Evolutionary conservation across 257 asterid species (phyloP).

Genomic region (Penstemon newberryi): DNA sequence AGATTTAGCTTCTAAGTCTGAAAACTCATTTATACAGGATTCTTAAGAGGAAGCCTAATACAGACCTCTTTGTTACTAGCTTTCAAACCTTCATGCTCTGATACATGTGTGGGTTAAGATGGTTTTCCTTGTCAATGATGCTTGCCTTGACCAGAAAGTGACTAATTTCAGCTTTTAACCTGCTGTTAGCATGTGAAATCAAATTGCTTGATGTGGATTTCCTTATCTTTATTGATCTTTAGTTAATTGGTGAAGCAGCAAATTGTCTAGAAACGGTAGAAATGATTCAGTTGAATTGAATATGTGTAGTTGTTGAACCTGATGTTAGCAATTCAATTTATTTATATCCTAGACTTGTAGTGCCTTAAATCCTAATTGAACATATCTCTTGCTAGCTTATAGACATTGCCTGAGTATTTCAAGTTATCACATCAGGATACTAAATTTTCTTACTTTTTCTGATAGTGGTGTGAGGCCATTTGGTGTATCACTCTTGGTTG

Average conservation of each 20-base stretch:
- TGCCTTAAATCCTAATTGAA: background rate
- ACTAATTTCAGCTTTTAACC: background rate
- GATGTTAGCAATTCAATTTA: slow-evolving; percentile 1
- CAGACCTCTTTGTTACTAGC: background rate
- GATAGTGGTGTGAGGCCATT: slow-evolving; percentile 95
- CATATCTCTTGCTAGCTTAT: slow-evolving; percentile 8
- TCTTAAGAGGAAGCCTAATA: background rate
- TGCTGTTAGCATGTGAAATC: background rate
- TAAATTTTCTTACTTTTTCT: slow-evolving; percentile 23
- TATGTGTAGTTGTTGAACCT: background rate
- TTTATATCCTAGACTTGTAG: background rate
- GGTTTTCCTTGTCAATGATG: slow-evolving; percentile 12
- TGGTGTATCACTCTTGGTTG: slow-evolving; percentile 94
- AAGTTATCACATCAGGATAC: background rate
- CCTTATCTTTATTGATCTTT: background rate
- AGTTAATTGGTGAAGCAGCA: slow-evolving; percentile 8
- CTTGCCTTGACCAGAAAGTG: background rate
- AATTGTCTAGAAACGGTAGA: background rate
- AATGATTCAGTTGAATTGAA: slow-evolving; percentile 19
- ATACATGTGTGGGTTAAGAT: background rate
- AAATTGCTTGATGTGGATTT: background rate
- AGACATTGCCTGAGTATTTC: background rate
- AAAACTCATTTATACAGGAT: background rate
- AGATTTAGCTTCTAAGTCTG: background rate
- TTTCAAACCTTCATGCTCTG: background rate